Evolutionary conservation across 1,284 basidiomycete species (phyloP).

Genomic region (Pholiota adiposa): DNA sequence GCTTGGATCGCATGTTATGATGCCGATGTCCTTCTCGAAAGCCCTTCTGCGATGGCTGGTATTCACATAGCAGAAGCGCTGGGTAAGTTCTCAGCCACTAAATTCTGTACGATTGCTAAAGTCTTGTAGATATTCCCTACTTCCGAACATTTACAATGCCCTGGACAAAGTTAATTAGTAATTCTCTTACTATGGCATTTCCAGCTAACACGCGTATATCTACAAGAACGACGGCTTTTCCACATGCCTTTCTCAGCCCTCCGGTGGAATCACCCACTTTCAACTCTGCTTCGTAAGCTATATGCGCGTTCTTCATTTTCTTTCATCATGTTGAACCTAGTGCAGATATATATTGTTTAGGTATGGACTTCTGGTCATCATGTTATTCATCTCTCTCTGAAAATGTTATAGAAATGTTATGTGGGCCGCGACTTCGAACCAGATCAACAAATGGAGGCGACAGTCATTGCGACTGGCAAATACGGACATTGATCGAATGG

Average conservation of each 20-base stretch:
- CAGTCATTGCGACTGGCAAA: conserved; percentile 54
- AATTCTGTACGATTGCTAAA: too few relatives aligned
- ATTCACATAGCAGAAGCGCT: conserved; percentile 83
- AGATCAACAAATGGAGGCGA: conserved; percentile 78
- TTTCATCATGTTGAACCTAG: neutral
- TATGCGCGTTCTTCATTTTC: neutral
- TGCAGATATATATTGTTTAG: conserved; percentile 68
- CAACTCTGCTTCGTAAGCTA: conserved; percentile 54
- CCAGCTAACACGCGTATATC: neutral
- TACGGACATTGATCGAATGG: conserved; percentile 71
- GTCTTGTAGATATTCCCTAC: conserved; percentile 49
- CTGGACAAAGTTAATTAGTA: conserved; percentile 47
- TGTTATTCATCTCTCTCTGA: neutral
- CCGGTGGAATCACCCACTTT: conserved; percentile 57
- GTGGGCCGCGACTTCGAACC: conserved; percentile 73
- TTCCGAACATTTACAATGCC: conserved; percentile 83
- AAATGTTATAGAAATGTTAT: conserved; percentile 69
- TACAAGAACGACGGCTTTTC: conserved; percentile 62
- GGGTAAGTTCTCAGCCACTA: conserved; percentile 38
- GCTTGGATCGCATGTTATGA: conserved; percentile 75
- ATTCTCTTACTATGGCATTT: neutral
- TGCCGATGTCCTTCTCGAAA: conserved; percentile 76
- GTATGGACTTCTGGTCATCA: conserved; percentile 20
- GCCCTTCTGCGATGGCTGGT: conserved; percentile 80
- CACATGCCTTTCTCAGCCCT: conserved; percentile 64